Evolutionary conservation across 805 yeast species (phyloP), one percentile per base, ranked within the genome.

Genomic region (Wickerhamomyces rabaulensis): DNA sequence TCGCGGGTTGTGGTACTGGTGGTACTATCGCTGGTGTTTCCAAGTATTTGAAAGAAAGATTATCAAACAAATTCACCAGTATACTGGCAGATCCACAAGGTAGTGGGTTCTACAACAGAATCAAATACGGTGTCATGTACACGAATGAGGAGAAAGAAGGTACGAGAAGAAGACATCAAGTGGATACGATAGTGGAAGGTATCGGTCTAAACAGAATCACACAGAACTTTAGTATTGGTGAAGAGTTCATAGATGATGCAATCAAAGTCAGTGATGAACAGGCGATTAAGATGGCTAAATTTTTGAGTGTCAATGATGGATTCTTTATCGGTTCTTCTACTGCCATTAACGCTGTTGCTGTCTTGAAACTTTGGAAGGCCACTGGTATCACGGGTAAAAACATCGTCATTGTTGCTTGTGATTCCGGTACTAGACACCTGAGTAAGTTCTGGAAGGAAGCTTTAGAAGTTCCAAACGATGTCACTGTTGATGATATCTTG

Each of bases 21-120:
- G 99, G 99, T 47, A 94, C 99, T 2, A 88, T 92, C 40, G 74
- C 95, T n/a, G 99, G 99, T 46, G 90, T 90, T 25, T 78, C 95
- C 3, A 74, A 74, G 50, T 94, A 74, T 65, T 72, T 92, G 57
- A 88, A 82, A 58, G 78, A 73, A 45, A 61, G 69, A 33, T 39
- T 61, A 2, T 58, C 70, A 16, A 61, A 70, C 0, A 41, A 60
- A 0, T 59, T 84, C 0, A 70, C 66, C 40, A 71, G 69, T 40
- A 74, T 87, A 3, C 68, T 94, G 26, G 96, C 97, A 0, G 99
- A 92, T 64, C 98, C 98, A 1, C 97, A 89, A 58, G 99, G 99
- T 0, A 83, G 94, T 15, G 99, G 99, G 0, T 76, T 94, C 52
- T 87, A 75, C 60, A 89, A 92, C 66, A 70, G 95, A 50, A 79